These are phyloP conservation scores for Scheffersomyces lignosus DNA, from an alignment of 805 yeast species.

Conservation along the genomic window DNA sequence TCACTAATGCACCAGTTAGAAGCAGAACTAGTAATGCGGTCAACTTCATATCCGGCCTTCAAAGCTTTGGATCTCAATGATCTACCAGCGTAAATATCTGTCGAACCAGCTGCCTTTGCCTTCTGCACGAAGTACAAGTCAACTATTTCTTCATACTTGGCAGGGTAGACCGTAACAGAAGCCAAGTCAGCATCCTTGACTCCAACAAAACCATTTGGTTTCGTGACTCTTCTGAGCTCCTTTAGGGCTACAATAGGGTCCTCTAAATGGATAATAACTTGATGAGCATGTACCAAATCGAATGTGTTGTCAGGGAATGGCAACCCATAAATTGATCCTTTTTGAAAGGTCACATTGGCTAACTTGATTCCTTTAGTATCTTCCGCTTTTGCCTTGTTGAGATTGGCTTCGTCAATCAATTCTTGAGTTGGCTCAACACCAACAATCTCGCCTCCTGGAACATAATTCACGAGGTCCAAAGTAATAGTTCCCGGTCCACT, in stretches of 20 bases:
- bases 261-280: constrained; percentile 36
- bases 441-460: constrained; percentile 23
- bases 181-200: constrained; percentile 30
- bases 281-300: constrained; percentile 41
- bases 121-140: constrained; percentile 4
- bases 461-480: constrained; percentile 29
- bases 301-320: constrained; percentile 36
- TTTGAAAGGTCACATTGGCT: constrained; percentile 21
- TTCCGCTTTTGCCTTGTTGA: constrained; percentile 5
- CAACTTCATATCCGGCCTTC: constrained; percentile 17
- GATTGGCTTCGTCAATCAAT: constrained; percentile 24
- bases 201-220: constrained; percentile 33
- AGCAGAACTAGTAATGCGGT: constrained; percentile 8
- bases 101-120: constrained; percentile 9
- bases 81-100: constrained; percentile 17
- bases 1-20: constrained; percentile 15
- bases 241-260: constrained; percentile 32
- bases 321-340: constrained; percentile 30
- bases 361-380: constrained; percentile 1
- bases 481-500: constrained; percentile 46
- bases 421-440: constrained; percentile 34
- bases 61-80: constrained; percentile 14
- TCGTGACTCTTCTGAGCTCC: constrained; percentile 38
- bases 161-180: constrained; percentile 18
- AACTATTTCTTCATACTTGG: constrained; percentile 10